phyloP scores from a whole-genome alignment of 2,329 filamentous ascomycete species.

The Penicillium sp. region DNA sequence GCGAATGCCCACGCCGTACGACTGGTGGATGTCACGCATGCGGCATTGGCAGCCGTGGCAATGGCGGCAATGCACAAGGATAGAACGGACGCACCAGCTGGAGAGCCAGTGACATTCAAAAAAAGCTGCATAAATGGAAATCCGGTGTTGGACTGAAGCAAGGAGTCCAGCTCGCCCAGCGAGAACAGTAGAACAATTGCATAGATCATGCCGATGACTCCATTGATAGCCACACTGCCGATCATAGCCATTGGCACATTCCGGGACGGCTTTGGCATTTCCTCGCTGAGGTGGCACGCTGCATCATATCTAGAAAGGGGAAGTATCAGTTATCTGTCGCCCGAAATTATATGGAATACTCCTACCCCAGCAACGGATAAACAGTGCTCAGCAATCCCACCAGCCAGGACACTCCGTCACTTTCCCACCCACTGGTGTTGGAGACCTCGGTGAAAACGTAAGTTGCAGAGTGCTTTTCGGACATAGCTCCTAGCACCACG shows the following conservation, averaged over 20 bases:
- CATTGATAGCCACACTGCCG: slow-evolving; percentile 40
- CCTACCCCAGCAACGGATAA: slow-evolving; percentile 21
- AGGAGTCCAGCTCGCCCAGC: slow-evolving; percentile 38
- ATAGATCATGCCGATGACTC: slow-evolving; percentile 46
- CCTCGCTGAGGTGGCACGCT: slow-evolving; percentile 41
- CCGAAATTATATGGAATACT: not conserved
- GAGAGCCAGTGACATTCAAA: slow-evolving; percentile 17
- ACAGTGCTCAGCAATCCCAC: slow-evolving; percentile 20
- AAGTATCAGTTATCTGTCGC: not conserved
- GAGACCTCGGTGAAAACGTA: slow-evolving; percentile 21
- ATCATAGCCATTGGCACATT: slow-evolving; percentile 37
- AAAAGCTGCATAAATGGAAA: slow-evolving; percentile 47
- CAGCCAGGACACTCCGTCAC: slow-evolving; percentile 20
- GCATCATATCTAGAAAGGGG: slow-evolving; percentile 34
- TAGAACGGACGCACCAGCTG: slow-evolving; percentile 15
- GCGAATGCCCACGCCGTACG: slow-evolving; percentile 49
- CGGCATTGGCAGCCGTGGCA: slow-evolving; percentile 20
- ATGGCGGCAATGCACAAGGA: slow-evolving; percentile 14
- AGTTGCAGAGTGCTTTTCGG: slow-evolving; percentile 13
- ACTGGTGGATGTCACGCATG: slow-evolving; percentile 20
- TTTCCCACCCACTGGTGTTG: slow-evolving; percentile 21
- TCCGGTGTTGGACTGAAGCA: slow-evolving; percentile 43
- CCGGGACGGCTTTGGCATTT: slow-evolving; percentile 29
- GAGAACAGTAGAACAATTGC: slow-evolving; percentile 46
- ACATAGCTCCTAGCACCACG: slow-evolving; percentile 16